Evolutionary conservation across 1,139 yeast species (phyloP), one percentile per base, ranked within the genome.

Genomic region (Chernovozyma sophiae-reginae): DNA sequence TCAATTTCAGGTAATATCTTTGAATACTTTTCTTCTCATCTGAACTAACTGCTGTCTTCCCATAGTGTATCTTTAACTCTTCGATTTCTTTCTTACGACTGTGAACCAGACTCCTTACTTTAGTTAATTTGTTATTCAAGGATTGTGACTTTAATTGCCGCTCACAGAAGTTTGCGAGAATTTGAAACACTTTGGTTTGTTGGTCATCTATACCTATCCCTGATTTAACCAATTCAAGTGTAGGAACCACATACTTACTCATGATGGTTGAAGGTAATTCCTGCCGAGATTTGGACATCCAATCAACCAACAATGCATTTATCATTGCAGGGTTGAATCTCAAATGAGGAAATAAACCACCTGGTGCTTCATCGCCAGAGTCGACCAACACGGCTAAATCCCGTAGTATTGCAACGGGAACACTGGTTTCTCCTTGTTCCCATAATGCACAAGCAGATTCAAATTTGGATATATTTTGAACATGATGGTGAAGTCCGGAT

Each of bases 141-240:
- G 61, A 58, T 3, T 67, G 54, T 2, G 76, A 70, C 43, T 72
- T 71, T 32, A 75, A 63, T 48, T 86, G 94, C 6, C 63, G 61
- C 47, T 85, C 86, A 53, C 97, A 86, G 52, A 90, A 90, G 25
- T 70, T 66, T 0, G 90, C 97, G 48, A 85, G 72, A 3, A 70
- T 64, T 43, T 75, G 81, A 49, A 59, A 83, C 2, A 80, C 70
- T 25, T 62, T 58, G 0, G 83, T 74, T 37, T 52, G 37, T 43
- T 53, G 49, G 28, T 47, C 16, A 32, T 47, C 49, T 30, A 51
- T 46, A 19, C 51, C 34, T 10, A 20, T 6, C 6, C 29, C 11
- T 11, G 29, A 26, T 7, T 47, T 43, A 12, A 62, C 54, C 10
- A 40, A 36, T 1, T 48, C 46, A 6, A 60, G 52, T 0, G 74